Base-by-base conservation (phyloP, 768 basidiomycete genomes). In the Sistotremastrum suecicum region DNA sequence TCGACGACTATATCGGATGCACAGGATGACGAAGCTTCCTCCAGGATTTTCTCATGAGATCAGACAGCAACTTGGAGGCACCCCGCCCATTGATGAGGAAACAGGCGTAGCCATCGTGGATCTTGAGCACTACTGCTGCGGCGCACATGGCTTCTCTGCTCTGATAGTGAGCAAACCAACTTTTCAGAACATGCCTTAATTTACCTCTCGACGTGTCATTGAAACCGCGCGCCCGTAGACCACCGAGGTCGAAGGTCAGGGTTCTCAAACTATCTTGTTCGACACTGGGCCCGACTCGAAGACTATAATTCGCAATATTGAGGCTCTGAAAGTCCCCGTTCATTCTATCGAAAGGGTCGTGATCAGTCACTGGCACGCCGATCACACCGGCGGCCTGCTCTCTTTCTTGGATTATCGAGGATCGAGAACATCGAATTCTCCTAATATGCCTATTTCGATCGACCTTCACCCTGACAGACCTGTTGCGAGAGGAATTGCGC, bases 381-480 rank as follows among this genome's bases (percentile, higher is more conserved):
- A 72, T 50, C 69, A 71, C 55, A 78, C 80, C 2, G 79, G 84
- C 10, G 82, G 86, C 7, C 67, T 89, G 45, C 66, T 81, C 35
- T 70, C 81, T 4, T 78, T 83, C 52, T 66, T 83, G 1, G 60
- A 67, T 35, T 58, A 72, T 48, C 69, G 77, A 43, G 4, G 42
- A 47, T 31, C 12, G 45, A 29, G 40, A 41, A 44, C 41, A 38
- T 45, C 32, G 47, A 33, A 39, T 7, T 34, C 60, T 33, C 32
- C 32, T 7, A 50, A 53, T 1, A 42, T 47, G 32, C 56, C 59
- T 4, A 74, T 77, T 51, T 51, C 70, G 47, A 73, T 83, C 9
- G 88, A 91, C 56, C 65, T 85, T 30, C 88, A 90, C 58, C 87
- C 86, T 0, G 70, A 75, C 53, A 72, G 84, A 7, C 87, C 88